Evolutionary conservation across 768 basidiomycete species (phyloP).

Genomic region (Psilocybe cubensis): DNA sequence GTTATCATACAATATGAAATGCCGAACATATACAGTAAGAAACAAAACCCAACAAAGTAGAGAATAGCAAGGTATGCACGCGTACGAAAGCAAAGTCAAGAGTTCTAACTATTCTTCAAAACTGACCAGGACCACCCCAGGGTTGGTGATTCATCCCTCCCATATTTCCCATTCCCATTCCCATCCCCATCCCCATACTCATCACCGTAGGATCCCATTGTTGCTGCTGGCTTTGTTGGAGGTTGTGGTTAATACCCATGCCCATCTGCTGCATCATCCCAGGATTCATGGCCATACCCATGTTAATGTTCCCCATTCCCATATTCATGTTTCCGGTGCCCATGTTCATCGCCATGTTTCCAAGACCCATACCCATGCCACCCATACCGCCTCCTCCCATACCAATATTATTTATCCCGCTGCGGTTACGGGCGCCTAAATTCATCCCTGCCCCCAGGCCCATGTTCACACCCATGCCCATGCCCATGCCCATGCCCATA

Average conservation of each 20-base stretch:
- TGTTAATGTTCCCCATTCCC: neutral
- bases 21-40: too few relatives aligned
- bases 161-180: neutral
- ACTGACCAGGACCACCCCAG: neutral
- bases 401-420: neutral
- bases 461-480: slow-evolving; percentile 6
- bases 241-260: too few relatives aligned
- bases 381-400: neutral
- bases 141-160: neutral
- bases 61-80: too few relatives aligned
- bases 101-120: too few relatives aligned
- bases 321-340: neutral
- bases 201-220: neutral
- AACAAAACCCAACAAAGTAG: too few relatives aligned
- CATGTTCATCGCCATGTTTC: neutral
- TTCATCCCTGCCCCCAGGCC: slow-evolving; percentile 1
- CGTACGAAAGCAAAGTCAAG: too few relatives aligned
- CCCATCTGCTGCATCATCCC: neutral
- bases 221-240: neutral
- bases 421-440: neutral
- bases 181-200: neutral
- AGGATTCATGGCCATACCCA: neutral
- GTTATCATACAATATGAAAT: too few relatives aligned
- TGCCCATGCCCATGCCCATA: slow-evolving; percentile 1
- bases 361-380: slow-evolving; percentile 5